These are phyloP conservation scores for Pyrus communis DNA, from an alignment of 306 rosid genomes.

Conservation along the genomic window DNA sequence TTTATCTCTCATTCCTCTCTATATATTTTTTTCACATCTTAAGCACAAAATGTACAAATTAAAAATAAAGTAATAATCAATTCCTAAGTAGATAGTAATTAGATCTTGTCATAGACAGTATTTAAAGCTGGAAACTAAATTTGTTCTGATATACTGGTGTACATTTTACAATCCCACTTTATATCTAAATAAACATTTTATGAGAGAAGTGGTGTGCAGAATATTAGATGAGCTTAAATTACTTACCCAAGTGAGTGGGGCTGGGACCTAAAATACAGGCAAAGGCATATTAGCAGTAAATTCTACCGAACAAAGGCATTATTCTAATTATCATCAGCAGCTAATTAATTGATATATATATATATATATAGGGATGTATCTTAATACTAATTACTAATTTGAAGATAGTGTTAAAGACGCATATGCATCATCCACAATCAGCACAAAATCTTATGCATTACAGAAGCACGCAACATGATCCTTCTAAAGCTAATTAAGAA, in stretches of 20 bases:
- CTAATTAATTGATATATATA: too few species aligned
- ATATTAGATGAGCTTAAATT: background rate
- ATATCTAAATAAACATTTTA: slow-evolving; percentile 11
- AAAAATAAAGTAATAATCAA: background rate
- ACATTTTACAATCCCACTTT: background rate
- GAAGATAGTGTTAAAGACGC: background rate
- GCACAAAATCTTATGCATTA: background rate
- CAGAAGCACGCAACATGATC: background rate
- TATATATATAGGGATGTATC: background rate
- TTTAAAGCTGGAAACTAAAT: slow-evolving; percentile 33
- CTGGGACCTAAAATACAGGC: background rate
- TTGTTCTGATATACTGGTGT: slow-evolving; percentile 7
- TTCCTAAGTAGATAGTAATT: background rate
- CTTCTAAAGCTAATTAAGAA: background rate
- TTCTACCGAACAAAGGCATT: background rate
- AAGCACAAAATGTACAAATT: too few species aligned
- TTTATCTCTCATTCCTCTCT: too few species aligned
- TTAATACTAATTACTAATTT: background rate
- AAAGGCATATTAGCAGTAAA: background rate
- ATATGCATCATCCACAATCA: background rate
- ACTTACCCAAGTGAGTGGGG: background rate
- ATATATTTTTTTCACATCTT: too few species aligned
- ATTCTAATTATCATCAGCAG: background rate
- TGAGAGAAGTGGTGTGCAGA: slow-evolving; percentile 8
- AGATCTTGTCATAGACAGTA: slow-evolving; percentile 2